Evolutionary conservation across 1,284 basidiomycete genomes (phyloP).

Genomic region (Sanghuangporus baumii): DNA sequence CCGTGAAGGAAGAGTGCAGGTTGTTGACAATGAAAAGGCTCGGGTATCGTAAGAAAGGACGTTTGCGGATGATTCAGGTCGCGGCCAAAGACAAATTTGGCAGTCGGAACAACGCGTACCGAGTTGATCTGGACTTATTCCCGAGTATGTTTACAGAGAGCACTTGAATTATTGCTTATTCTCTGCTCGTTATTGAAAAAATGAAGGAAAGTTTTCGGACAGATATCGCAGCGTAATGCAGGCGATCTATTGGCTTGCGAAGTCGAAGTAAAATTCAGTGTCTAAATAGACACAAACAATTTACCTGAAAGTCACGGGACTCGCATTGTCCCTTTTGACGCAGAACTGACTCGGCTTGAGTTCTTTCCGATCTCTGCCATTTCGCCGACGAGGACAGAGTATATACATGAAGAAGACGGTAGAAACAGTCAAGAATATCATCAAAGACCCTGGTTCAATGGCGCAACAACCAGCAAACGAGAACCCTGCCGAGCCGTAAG

Average conservation of each 20-base stretch:
- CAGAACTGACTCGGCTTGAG: not conserved
- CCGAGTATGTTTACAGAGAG: not conserved
- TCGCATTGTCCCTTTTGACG: not conserved
- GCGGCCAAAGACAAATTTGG: not conserved
- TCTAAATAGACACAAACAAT: not conserved
- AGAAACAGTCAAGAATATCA: slow-evolving; percentile 1
- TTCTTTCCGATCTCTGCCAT: not conserved
- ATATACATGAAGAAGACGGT: not conserved
- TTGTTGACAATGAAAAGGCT: not conserved
- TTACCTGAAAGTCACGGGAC: not conserved
- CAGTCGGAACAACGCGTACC: not conserved
- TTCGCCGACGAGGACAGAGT: not conserved
- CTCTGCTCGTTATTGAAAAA: not conserved
- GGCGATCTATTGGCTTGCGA: too few species aligned
- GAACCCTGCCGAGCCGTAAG: not conserved
- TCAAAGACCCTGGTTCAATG: not conserved
- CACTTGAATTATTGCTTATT: not conserved
- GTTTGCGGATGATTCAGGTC: not conserved
- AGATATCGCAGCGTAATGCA: not conserved
- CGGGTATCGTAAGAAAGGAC: not conserved
- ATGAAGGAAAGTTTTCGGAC: not conserved
- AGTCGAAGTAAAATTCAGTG: too few species aligned
- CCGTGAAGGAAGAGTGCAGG: slow-evolving; percentile 3
- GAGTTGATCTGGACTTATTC: not conserved
- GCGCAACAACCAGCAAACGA: not conserved